Conservation (phyloP, 768 basidiomycete species). For the Fomitopsis pulvina region DNA sequence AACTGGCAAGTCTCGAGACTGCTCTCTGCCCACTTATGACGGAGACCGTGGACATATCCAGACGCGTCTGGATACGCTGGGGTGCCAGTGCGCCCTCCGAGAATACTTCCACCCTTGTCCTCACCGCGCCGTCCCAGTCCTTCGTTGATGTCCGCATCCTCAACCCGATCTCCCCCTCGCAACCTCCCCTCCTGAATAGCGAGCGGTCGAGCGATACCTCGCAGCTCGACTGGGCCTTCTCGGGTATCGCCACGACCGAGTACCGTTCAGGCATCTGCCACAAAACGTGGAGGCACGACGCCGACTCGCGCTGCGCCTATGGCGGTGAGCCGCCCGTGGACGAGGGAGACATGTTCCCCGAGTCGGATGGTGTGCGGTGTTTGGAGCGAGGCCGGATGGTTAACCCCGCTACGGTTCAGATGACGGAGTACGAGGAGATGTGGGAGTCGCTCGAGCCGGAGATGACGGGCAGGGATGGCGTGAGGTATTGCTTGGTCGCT, state of each 20-base stretch:
- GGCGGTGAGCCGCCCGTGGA: constrained; percentile 2
- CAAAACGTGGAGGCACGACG: constrained; percentile 13
- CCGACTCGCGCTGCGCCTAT: constrained; percentile 10
- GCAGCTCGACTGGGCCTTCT: constrained; percentile 9
- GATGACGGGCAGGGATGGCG: not conserved
- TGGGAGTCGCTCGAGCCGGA: constrained; percentile 6
- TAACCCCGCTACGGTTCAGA: constrained; percentile 6
- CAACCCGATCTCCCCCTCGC: not conserved
- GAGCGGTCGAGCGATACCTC: not conserved
- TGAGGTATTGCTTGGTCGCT: not conserved
- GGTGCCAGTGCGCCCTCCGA: constrained; percentile 4
- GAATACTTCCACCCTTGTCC: constrained; percentile 12
- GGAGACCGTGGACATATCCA: not conserved
- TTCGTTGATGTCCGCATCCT: constrained; percentile 13
- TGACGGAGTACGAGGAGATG: constrained; percentile 12
- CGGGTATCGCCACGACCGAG: constrained; percentile 7
- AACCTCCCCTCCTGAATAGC: not conserved
- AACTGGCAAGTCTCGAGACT: too few relatives aligned
- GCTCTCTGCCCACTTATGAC: too few relatives aligned
- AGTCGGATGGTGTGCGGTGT: constrained; percentile 6
- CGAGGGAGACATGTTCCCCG: constrained; percentile 10
- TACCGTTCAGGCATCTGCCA: not conserved
- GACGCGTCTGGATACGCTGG: not conserved
- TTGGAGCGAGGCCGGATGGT: constrained; percentile 9
- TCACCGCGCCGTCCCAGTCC: constrained; percentile 8